These are phyloP conservation scores for Hyphopichia buzzinii DNA, from an alignment of 1,139 yeast species.

Conservation along the genomic window DNA sequence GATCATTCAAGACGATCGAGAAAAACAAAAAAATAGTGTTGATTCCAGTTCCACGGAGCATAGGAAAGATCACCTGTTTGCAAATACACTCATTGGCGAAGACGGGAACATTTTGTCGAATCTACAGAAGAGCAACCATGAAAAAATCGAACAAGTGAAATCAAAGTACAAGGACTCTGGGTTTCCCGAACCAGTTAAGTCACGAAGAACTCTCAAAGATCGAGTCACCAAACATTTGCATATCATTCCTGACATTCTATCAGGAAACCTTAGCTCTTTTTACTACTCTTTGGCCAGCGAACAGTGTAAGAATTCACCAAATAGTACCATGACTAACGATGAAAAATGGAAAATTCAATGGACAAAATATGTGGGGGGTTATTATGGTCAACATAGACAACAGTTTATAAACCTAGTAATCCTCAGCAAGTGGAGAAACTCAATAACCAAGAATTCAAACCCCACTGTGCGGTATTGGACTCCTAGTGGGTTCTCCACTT, in stretches of 20 bases:
- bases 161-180: slow-evolving; percentile 18
- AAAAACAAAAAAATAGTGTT: background rate
- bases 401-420: slow-evolving; percentile 44
- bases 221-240: slow-evolving; percentile 28
- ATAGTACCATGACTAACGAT: slow-evolving; percentile 43
- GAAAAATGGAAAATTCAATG: slow-evolving; percentile 51
- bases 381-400: slow-evolving; percentile 59
- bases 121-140: slow-evolving; percentile 12
- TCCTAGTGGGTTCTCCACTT: slow-evolving; percentile 49
- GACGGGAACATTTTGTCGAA: slow-evolving; percentile 6
- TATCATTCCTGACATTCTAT: slow-evolving; percentile 41
- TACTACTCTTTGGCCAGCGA: slow-evolving; percentile 50
- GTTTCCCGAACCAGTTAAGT: slow-evolving; percentile 28
- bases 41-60: too few species aligned
- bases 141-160: slow-evolving; percentile 14
- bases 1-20: slow-evolving; percentile 3
- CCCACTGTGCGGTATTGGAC: slow-evolving; percentile 63
- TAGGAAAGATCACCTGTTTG: slow-evolving; percentile 1
- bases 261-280: slow-evolving; percentile 40
- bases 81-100: slow-evolving; percentile 1
- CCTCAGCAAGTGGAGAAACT: slow-evolving; percentile 21
- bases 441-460: slow-evolving; percentile 30
- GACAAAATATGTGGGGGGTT: slow-evolving; percentile 55
- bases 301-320: slow-evolving; percentile 33
- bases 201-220: slow-evolving; percentile 19